Evolutionary conservation across 495 filamentous ascomycete species (phyloP), one percentile per base, ranked within the genome.

Genomic region (Paragyromitra xinjiangensis): DNA sequence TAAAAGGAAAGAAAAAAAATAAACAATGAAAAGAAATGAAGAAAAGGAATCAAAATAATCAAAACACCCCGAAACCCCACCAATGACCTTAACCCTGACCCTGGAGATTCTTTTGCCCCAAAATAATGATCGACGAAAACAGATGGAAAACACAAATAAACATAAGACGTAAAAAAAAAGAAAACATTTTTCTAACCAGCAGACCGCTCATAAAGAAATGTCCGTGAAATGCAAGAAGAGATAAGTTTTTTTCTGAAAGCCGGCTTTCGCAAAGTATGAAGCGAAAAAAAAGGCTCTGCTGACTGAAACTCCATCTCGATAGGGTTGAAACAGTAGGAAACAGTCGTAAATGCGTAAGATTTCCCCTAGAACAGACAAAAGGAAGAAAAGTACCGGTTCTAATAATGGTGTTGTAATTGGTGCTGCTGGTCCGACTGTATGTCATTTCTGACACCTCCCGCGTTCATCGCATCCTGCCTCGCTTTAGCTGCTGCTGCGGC

Each of bases 281-380:
- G 59, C 7, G 39, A 61, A 67, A 56, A 50, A 48, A 48, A 48
- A 48, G 42, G 26, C 48, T 34, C 51, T 37, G 19, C 50, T 16
- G 65, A 42, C 45, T 71, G 71, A 82, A 78, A 87, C 63, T 85
- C 85, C 84, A 86, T 87, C 78, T 85, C 85, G n/a, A 84, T 77
- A 29, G 81, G 78, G 48, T 51, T 6, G 53, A 56, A 34, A 56
- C 22, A 29, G 76, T 78, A 75, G 61, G 82, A 80, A 50, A 74
- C 75, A 77, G 80, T 65, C 55, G 29, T 74, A 56, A 69, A 63
- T 69, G 22, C 73, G 67, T 78, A 67, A 66, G 45, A 48, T 37
- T 64, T 48, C 16, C 44, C 48, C 26, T 1, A 44, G 19, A 22
- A 68, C 14, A 55, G 34, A 39, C 65, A 42, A 56, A 68, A 44